Conservation (phyloP, 2,329 filamentous ascomycete genomes). For the Fusarium cicatricum region DNA sequence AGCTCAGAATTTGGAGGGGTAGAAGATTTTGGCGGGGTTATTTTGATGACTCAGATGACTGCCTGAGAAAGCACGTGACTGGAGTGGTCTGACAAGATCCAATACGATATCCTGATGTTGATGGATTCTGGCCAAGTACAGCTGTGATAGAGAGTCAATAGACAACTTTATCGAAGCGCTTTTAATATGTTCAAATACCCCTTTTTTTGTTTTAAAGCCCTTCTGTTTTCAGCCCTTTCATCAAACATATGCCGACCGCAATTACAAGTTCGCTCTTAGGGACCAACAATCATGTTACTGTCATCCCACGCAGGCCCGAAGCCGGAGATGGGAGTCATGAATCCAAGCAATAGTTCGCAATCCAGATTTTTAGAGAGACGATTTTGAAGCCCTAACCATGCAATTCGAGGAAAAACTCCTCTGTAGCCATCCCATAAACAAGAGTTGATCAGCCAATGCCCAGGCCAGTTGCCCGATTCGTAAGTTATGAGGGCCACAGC, state of each 20-base stretch:
- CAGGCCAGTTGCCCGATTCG: constrained; percentile 1
- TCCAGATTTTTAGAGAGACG: no score
- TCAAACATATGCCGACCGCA: constrained; percentile 1
- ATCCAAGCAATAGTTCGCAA: no score
- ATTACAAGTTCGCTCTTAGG: no score
- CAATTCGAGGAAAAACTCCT: constrained; percentile 1
- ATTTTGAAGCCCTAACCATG: background rate
- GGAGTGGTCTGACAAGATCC: background rate
- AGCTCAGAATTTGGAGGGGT: constrained; percentile 41
- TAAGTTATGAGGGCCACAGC: no score
- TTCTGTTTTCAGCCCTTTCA: constrained; percentile 3
- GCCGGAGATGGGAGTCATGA: constrained; percentile 18
- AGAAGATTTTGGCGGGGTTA: constrained; percentile 39
- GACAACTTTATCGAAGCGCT: background rate
- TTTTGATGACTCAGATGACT: constrained; percentile 36
- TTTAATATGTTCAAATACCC: background rate
- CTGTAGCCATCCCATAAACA: background rate
- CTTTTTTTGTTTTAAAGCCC: no score
- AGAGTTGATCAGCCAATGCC: constrained; percentile 7
- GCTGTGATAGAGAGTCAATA: no score
- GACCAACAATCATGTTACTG: constrained; percentile 12
- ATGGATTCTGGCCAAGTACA: background rate
- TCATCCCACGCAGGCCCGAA: constrained; percentile 35
- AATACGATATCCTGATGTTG: constrained; percentile 3
- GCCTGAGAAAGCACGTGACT: constrained; percentile 25